Base-by-base conservation (phyloP, 2,329 filamentous ascomycete species). In the Fusarium sp. region DNA sequence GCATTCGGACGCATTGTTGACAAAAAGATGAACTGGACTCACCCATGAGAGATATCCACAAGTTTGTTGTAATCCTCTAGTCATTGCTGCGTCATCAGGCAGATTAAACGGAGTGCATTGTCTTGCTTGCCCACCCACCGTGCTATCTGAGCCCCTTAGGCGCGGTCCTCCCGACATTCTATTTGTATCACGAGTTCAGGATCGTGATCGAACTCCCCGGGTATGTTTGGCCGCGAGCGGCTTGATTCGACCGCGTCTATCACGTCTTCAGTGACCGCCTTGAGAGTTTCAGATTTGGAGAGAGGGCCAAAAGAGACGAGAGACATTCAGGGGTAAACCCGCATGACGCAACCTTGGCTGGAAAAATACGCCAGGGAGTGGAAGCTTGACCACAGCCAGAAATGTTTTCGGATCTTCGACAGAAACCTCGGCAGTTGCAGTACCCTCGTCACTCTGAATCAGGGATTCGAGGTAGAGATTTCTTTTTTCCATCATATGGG, bases 71-170 rank as follows among this genome's bases (percentile, higher is more conserved):
- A 58, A 62, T 34, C 9, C 20, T 20, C 27, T 14, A 57, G 66
- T 70, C 63, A 66, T 59, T 37, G 7, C 11, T 20, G 31, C 65
- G 70, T 72, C 72, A 75, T 73, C 37, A 34, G 62, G 40, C 37
- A 68, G 24, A 61, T 22, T 37, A 29, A 31, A 62, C 20, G 65
- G 31, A 37, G 50, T 58, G 16, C 31, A 52, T 56, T n/a, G 14
- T n/a, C 18, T 50, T 45, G 59, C 61, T 50, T 45, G 59, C 61
- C 27, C 37, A 40, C 52, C 58, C 56, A 24, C 24, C 37, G 29
- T 40, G 16, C 50, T 47, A 58, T 45, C 18, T 58, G 42, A 60
- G 10, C 56, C 22, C 54, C 56, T 22, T 27, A 35, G 27, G 20
- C 61, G 65, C 57, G 18, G 20, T 60, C 27, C 56, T 35, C 29